A percentile compares a stretch with the other conserved stretches of the same genome.
Evolutionary conservation across 306 rosid species (phyloP).

Genomic region (Trichosanthes truncata): DNA sequence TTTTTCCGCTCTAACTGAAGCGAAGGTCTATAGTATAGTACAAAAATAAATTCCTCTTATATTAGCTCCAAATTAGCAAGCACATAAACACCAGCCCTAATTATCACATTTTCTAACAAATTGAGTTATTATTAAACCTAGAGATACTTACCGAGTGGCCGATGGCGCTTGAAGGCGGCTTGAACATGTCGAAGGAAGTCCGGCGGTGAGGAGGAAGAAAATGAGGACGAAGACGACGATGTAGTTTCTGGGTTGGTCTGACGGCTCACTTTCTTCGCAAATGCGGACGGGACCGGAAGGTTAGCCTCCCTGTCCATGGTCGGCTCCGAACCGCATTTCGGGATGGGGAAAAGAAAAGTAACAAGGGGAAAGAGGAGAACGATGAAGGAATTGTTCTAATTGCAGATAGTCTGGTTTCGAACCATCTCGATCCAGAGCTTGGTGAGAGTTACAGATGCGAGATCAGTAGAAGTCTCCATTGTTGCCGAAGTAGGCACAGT

Average conservation of each 20-base stretch:
- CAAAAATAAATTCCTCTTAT: background rate
- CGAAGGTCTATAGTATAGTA: background rate
- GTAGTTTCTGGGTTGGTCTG: slow-evolving; percentile 25
- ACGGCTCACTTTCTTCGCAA: slow-evolving; percentile 20
- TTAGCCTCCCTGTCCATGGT: slow-evolving; percentile 93
- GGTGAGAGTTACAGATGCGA: background rate
- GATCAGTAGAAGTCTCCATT: background rate
- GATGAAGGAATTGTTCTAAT: background rate
- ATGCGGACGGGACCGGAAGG: slow-evolving; percentile 29
- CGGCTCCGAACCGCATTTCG: slow-evolving; percentile 52
- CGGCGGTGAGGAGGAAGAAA: slow-evolving; percentile 41
- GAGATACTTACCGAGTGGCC: slow-evolving; percentile 32
- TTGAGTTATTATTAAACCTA: background rate
- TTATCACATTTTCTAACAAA: background rate
- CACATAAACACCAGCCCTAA: background rate
- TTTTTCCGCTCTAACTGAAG: background rate
- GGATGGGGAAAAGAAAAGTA: background rate
- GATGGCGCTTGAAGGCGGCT: slow-evolving; percentile 56
- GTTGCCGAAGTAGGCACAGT: background rate
- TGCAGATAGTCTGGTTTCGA: background rate
- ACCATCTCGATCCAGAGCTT: background rate
- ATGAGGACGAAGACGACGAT: slow-evolving; percentile 35
- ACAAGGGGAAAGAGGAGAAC: slow-evolving; percentile 2
- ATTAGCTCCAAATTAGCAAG: background rate
- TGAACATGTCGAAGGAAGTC: slow-evolving; percentile 45